Evolutionary conservation across 176 grass and related monocot genomes (phyloP).

Genomic region (Cenchrus purpureus): DNA sequence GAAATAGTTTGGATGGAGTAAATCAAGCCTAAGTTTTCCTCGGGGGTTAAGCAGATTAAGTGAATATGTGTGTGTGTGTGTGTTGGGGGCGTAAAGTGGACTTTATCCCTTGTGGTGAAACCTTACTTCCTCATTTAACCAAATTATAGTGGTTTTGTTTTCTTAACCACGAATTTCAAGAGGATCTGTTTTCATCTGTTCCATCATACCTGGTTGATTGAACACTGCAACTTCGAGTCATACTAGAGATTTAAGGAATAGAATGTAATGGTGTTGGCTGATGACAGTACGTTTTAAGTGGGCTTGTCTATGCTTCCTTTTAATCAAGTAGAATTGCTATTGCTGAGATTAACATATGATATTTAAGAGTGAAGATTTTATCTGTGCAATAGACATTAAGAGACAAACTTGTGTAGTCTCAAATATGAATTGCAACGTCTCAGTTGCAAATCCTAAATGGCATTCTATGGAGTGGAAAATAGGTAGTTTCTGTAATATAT

Average conservation of each 20-base stretch:
- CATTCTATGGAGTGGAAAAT: neutral
- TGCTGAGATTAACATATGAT: neutral
- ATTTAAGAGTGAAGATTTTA: neutral
- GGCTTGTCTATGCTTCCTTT: neutral
- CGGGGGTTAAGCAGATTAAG: too few relatives aligned
- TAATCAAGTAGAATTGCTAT: neutral
- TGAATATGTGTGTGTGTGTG: too few relatives aligned
- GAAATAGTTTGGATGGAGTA: too few relatives aligned
- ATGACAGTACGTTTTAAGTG: neutral
- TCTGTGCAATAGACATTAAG: neutral
- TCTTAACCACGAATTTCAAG: neutral
- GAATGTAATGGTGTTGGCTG: neutral
- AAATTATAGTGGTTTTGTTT: neutral
- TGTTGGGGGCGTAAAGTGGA: too few relatives aligned
- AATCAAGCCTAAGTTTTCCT: too few relatives aligned
- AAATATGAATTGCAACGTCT: neutral
- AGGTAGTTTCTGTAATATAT: neutral
- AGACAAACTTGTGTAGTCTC: neutral
- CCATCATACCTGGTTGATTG: neutral
- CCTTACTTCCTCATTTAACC: neutral
- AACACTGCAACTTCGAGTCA: neutral
- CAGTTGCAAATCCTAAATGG: neutral
- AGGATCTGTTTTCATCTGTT: neutral
- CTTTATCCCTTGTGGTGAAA: neutral
- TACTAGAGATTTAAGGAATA: neutral